Evolutionary conservation across 176 grass and related monocot species (phyloP).

Genomic region (Triticum timopheevii): DNA sequence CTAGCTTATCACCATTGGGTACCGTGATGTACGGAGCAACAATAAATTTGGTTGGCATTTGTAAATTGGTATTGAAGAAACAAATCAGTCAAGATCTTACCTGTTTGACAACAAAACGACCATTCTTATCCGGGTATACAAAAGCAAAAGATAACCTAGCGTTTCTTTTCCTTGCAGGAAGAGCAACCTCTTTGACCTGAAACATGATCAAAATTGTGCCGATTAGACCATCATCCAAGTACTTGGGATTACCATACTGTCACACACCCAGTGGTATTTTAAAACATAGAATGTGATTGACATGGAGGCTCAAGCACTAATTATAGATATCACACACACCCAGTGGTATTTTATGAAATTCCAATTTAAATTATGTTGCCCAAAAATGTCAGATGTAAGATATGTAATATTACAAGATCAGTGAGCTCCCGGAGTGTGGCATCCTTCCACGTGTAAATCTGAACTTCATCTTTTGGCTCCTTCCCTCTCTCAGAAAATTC

Average conservation of each 20-base stretch:
- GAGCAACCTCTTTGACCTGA: slow-evolving; percentile 96
- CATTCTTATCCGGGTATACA: slow-evolving; percentile 92
- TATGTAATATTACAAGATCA: slow-evolving; percentile 63
- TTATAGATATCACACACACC: not conserved
- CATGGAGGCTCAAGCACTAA: not conserved
- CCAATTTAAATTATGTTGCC: not conserved
- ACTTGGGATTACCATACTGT: not conserved
- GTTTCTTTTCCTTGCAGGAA: slow-evolving; percentile 86
- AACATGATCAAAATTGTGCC: slow-evolving; percentile 17
- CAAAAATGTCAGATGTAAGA: not conserved
- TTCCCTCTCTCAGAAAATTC: slow-evolving; percentile 94
- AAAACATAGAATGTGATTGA: not conserved
- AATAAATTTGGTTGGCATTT: not conserved
- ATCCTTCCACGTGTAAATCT: slow-evolving; percentile 99
- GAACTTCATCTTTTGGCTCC: slow-evolving; percentile 97
- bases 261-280: no score
- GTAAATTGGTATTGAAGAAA: slow-evolving; percentile 16
- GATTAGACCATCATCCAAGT: slow-evolving; percentile 25
- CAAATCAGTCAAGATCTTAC: slow-evolving; percentile 35
- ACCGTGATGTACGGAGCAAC: not conserved
- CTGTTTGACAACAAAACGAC: slow-evolving; percentile 79
- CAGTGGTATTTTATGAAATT: not conserved
- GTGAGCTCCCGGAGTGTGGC: slow-evolving; percentile 87
- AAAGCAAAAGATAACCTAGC: slow-evolving; percentile 93
- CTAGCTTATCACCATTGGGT: not conserved